phyloP scores from a whole-genome alignment of 176 grass and related monocot species.

The Calamus simplicifolius region DNA sequence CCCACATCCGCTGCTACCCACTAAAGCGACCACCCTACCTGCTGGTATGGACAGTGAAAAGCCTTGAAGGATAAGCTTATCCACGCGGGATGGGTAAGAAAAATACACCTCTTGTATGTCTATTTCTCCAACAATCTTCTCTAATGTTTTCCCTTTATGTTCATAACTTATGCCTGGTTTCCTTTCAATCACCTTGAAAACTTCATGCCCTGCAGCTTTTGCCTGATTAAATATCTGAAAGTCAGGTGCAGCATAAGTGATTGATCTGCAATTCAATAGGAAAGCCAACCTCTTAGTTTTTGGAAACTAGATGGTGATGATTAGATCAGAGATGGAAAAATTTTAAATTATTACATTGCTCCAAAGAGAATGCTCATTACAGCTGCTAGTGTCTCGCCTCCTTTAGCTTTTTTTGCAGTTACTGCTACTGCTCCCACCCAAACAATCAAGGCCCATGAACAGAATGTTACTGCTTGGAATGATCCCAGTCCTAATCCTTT shows the following conservation, averaged over 20 bases:
- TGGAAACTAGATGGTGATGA: not conserved
- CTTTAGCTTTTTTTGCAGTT: constrained; percentile 19
- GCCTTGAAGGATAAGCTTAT: constrained; percentile 33
- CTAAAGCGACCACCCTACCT: constrained; percentile 32
- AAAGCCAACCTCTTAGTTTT: not conserved
- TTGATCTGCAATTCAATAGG: constrained; percentile 34
- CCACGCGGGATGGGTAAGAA: constrained; percentile 32
- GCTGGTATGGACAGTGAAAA: constrained; percentile 36
- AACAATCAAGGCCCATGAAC: constrained; percentile 47
- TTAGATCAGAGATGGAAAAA: not conserved
- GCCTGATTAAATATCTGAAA: constrained; percentile 49
- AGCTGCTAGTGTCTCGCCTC: constrained; percentile 44
- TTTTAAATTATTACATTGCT: constrained; percentile 35
- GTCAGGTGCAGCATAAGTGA: constrained; percentile 59
- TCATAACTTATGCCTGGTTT: constrained; percentile 31
- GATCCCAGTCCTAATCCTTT: constrained; percentile 56
- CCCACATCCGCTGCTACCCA: constrained; percentile 42
- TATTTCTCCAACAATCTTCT: constrained; percentile 30
- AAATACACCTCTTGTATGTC: constrained; percentile 27
- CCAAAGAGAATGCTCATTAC: constrained; percentile 56
- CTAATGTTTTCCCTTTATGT: constrained; percentile 17
- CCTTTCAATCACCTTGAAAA: constrained; percentile 36
- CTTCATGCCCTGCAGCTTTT: constrained; percentile 34
- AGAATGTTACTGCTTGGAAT: constrained; percentile 48
- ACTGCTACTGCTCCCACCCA: constrained; percentile 51